These are phyloP conservation scores for Wickerhamomyces sydowiorum DNA, from an alignment of 805 yeast genomes.

Conservation along the genomic window DNA sequence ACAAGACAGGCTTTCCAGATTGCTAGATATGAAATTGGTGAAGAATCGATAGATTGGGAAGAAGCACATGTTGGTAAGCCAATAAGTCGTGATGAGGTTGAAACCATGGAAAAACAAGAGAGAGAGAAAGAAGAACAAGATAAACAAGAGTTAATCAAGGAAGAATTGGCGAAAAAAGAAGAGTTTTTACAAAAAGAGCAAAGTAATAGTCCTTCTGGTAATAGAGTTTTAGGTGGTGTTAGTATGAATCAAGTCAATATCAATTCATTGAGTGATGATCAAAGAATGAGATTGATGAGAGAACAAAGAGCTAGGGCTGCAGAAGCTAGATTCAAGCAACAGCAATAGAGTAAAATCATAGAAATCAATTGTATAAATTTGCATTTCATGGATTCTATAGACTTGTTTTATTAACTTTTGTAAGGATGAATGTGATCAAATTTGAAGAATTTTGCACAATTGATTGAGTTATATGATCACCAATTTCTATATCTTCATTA, in stretches of 20 bases:
- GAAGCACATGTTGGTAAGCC: slow-evolving; percentile 59
- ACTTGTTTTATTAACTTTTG: slow-evolving; percentile 28
- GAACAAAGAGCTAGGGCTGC: slow-evolving; percentile 97
- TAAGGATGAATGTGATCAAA: slow-evolving; percentile 35
- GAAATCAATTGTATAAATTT: not conserved
- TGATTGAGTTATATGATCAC: slow-evolving; percentile 29
- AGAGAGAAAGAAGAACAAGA: slow-evolving; percentile 32
- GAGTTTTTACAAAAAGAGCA: slow-evolving; percentile 22
- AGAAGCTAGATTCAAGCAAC: slow-evolving; percentile 64
- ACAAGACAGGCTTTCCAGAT: slow-evolving; percentile 57
- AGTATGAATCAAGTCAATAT: slow-evolving; percentile 35
- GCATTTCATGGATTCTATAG: slow-evolving; percentile 5
- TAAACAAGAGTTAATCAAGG: slow-evolving; percentile 35
- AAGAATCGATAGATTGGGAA: slow-evolving; percentile 63
- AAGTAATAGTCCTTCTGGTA: slow-evolving; percentile 31
- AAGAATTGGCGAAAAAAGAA: slow-evolving; percentile 38
- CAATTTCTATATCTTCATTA: slow-evolving; percentile 13
- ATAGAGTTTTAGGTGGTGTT: slow-evolving; percentile 22
- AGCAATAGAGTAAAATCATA: slow-evolving; percentile 16
- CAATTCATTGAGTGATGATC: slow-evolving; percentile 66
- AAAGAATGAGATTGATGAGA: slow-evolving; percentile 73
- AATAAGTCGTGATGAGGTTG: slow-evolving; percentile 50
- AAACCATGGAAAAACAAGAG: slow-evolving; percentile 30
- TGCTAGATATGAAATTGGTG: slow-evolving; percentile 65
- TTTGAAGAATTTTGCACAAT: slow-evolving; percentile 21